These are phyloP conservation scores for Phytopythium boreale DNA, from an alignment of 352 stramenopile species.

Conservation along the genomic window DNA sequence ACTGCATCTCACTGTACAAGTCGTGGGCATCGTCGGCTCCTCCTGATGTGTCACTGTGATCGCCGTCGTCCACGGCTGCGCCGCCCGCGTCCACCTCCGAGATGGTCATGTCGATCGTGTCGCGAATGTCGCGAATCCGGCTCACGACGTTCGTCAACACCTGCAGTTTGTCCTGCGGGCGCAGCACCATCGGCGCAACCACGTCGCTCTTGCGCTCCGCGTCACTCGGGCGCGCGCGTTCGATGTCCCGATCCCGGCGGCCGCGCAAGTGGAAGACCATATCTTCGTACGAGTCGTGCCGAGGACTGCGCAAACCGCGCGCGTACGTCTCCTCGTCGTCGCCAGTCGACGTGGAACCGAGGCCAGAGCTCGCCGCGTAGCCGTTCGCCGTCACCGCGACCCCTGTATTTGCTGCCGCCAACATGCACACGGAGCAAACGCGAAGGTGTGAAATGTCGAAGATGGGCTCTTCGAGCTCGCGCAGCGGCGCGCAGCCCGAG, in stretches of 20 bases:
- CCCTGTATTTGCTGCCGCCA: constrained; percentile 22
- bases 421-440: constrained; percentile 63
- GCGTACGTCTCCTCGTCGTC: constrained; percentile 55
- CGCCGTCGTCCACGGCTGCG: constrained; percentile 10
- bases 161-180: constrained; percentile 46
- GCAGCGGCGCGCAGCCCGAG: constrained; percentile 51
- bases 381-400: constrained; percentile 10
- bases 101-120: constrained; percentile 68
- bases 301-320: constrained; percentile 33
- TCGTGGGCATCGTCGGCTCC: constrained; percentile 31
- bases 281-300: constrained; percentile 59
- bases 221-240: constrained; percentile 10
- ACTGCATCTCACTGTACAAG: constrained; percentile 43
- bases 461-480: constrained; percentile 65
- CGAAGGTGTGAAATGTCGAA: constrained; percentile 65
- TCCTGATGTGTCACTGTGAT: constrained; percentile 22
- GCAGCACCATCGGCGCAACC: constrained; percentile 12
- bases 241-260: constrained; percentile 37
- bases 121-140: constrained; percentile 59
- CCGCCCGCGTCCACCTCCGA: constrained; percentile 35
- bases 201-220: constrained; percentile 12
- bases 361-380: background rate
- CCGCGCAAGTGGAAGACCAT: constrained; percentile 61
- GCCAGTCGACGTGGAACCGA: background rate
- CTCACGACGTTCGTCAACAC: constrained; percentile 58